Percentiles rank a stretch among this genome's conserved stretches.
Conservation (phyloP, 208 protist genomes). For the Trypanosoma scelopori region DNA sequence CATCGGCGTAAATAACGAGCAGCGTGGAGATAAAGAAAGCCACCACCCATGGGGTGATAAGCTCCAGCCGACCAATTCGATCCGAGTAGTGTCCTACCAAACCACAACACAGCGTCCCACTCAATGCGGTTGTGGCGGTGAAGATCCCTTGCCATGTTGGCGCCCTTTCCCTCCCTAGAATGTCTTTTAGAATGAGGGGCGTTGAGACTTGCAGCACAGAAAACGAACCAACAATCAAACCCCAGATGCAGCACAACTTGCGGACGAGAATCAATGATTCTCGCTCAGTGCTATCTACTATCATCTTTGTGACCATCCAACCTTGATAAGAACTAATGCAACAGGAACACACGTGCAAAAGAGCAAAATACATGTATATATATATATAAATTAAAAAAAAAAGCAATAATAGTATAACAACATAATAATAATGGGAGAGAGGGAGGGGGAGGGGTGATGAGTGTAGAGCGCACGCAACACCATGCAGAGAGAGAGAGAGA, state of each 20-base stretch:
- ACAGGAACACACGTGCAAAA: neutral
- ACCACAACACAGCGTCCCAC: slow-evolving; percentile 38
- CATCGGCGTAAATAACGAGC: slow-evolving; percentile 29
- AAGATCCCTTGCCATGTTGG: slow-evolving; percentile 45
- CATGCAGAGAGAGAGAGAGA: too few species aligned
- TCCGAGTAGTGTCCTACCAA: slow-evolving; percentile 39
- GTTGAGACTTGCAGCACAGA: slow-evolving; percentile 22
- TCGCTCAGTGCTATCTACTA: neutral
- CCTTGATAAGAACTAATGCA: slow-evolving; percentile 9
- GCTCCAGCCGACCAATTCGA: slow-evolving; percentile 30
- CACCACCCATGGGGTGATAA: slow-evolving; percentile 37
- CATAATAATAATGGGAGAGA: slow-evolving; percentile 1
- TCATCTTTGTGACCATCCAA: slow-evolving; percentile 10
- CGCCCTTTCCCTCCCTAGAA: slow-evolving; percentile 23
- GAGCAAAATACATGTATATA: too few species aligned
- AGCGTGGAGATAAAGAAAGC: slow-evolving; percentile 35
- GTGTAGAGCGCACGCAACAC: too few species aligned
- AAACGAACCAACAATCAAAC: slow-evolving; percentile 15
- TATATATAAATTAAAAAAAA: slow-evolving; percentile 13
- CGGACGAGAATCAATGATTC: slow-evolving; percentile 17
- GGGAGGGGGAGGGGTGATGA: neutral
- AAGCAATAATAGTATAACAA: neutral
- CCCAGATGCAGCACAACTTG: slow-evolving; percentile 26
- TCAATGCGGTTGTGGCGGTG: slow-evolving; percentile 39
- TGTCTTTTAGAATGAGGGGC: slow-evolving; percentile 46